Conservation (phyloP, 192 early-diverging fungal genomes). For the Coemansia sp. region DNA sequence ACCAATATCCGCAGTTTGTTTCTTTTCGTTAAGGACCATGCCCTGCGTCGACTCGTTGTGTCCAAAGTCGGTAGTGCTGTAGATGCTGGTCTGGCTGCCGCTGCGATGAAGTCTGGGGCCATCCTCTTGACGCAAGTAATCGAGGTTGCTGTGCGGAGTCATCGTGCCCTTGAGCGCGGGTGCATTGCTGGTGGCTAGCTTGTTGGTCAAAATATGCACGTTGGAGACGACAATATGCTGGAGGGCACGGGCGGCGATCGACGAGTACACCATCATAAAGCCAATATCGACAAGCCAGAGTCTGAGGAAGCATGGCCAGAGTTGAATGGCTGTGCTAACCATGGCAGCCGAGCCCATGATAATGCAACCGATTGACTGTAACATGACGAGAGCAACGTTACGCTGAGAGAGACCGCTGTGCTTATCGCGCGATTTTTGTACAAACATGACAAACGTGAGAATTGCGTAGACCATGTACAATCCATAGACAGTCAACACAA, state of each 20-base stretch:
- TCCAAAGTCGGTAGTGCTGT: constrained; percentile 38
- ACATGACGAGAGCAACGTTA: constrained; percentile 20
- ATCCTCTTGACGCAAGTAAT: constrained; percentile 9
- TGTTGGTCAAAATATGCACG: constrained; percentile 38
- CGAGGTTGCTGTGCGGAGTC: constrained; percentile 22
- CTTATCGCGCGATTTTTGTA: constrained; percentile 45
- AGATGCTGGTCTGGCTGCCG: constrained; percentile 39
- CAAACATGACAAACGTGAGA: constrained; percentile 37
- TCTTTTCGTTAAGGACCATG: constrained; percentile 24
- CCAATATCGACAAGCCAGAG: constrained; percentile 43
- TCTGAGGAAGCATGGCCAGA: constrained; percentile 48
- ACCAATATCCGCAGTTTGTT: constrained; percentile 8
- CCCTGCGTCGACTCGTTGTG: constrained; percentile 16
- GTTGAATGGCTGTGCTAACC: constrained; percentile 35
- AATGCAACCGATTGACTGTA: constrained; percentile 31
- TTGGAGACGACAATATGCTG: constrained; percentile 48
- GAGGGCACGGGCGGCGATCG: constrained; percentile 31
- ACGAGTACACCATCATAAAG: constrained; percentile 24
- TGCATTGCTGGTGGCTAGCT: constrained; percentile 33
- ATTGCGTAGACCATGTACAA: constrained; percentile 33
- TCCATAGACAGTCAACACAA: constrained; percentile 23
- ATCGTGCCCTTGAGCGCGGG: constrained; percentile 25
- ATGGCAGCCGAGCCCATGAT: constrained; percentile 24
- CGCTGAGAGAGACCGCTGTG: constrained; percentile 48
- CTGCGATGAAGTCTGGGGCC: constrained; percentile 10